Conservation (phyloP, 495 filamentous ascomycete species). For the Penicillium cosmopolitanum region DNA sequence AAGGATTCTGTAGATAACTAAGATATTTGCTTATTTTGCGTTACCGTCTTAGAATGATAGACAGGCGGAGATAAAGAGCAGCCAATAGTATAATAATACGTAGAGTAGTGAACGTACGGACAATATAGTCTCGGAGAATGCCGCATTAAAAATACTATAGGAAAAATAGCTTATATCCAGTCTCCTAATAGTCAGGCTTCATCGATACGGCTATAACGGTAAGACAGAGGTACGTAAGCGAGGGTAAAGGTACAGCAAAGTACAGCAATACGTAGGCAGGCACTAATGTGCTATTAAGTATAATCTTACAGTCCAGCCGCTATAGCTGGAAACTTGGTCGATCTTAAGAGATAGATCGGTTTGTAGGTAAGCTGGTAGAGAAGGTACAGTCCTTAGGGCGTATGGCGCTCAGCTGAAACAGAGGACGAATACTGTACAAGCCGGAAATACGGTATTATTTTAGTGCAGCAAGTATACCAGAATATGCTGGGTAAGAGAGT, state of each 20-base stretch:
- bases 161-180: neutral
- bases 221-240: neutral
- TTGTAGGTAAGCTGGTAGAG: slow-evolving; percentile 9
- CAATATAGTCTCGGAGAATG: neutral
- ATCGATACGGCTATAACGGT: slow-evolving; percentile 2
- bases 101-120: neutral
- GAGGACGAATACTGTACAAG: slow-evolving; percentile 11
- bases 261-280: slow-evolving; percentile 5
- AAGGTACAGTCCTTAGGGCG: slow-evolving; percentile 1
- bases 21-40: slow-evolving; percentile 5
- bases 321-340: slow-evolving; percentile 6
- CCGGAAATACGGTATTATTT: slow-evolving; percentile 22
- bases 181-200: neutral
- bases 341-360: slow-evolving; percentile 3
- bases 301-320: neutral
- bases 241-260: neutral
- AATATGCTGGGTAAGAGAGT: slow-evolving; percentile 9
- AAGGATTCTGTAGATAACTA: slow-evolving; percentile 3
- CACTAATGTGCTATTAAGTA: slow-evolving; percentile 1
- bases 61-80: slow-evolving; percentile 6
- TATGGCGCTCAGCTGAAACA: slow-evolving; percentile 14
- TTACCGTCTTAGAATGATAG: slow-evolving; percentile 6
- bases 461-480: slow-evolving; percentile 8
- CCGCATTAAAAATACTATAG: slow-evolving; percentile 2
- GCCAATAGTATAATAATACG: neutral